These are phyloP conservation scores for Globisporangium splendens DNA, from an alignment of 352 stramenopile species.

Conservation along the genomic window DNA sequence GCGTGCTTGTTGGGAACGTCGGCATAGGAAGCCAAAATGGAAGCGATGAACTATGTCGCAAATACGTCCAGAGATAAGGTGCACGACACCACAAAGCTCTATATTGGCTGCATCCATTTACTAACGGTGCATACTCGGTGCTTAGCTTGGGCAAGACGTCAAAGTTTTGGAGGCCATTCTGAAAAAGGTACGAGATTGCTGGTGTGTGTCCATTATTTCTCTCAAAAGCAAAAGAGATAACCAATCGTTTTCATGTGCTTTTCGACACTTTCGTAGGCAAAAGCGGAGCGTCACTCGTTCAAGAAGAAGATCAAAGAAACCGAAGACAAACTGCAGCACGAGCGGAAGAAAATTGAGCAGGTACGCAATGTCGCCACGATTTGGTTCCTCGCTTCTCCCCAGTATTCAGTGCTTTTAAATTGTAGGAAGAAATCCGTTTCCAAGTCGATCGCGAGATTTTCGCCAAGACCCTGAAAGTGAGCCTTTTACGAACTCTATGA, in stretches of 20 bases:
- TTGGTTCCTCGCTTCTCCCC: background rate
- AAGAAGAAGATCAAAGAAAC: constrained; percentile 76
- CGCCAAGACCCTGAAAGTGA: constrained; percentile 76
- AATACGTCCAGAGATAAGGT: constrained; percentile 80
- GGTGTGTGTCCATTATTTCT: background rate
- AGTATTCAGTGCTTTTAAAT: background rate
- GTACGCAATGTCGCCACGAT: constrained; percentile 18
- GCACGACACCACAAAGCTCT: background rate
- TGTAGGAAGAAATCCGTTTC: constrained; percentile 69
- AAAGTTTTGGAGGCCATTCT: constrained; percentile 69
- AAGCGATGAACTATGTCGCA: constrained; percentile 67
- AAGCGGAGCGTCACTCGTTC: constrained; percentile 72
- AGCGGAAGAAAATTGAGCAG: constrained; percentile 73
- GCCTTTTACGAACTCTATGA: background rate
- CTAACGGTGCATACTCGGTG: background rate
- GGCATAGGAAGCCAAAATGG: constrained; percentile 57
- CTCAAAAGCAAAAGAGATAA: background rate
- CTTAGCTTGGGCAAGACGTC: constrained; percentile 69
- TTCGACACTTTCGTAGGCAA: constrained; percentile 30
- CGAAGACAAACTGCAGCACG: constrained; percentile 52
- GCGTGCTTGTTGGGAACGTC: background rate
- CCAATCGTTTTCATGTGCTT: background rate
- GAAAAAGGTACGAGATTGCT: constrained; percentile 39
- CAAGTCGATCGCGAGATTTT: constrained; percentile 85
- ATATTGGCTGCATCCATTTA: background rate